Base-by-base conservation (phyloP, 106 monocot genomes). In the Alisma plantagoaquatica region DNA sequence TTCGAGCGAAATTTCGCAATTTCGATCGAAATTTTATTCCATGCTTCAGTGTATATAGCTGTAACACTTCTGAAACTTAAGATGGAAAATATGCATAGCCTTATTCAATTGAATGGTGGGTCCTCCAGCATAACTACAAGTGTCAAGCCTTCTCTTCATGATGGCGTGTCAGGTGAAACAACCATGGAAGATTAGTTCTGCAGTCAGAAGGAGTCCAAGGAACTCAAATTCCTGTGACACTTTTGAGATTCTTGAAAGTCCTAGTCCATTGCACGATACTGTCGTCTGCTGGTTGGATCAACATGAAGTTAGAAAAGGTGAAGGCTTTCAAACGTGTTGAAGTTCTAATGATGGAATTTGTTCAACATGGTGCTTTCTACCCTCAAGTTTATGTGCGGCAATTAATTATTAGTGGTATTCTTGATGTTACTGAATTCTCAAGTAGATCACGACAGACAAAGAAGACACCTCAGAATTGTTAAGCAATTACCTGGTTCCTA, bases 211-310 rank as follows among this genome's bases (percentile, higher is more conserved):
- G 18, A 57, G 31, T 51, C 4, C 33, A 3, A 81, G 73, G 28
- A 64, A 17, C 51, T 57, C 41, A 5, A 19, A 53, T 57, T 7
- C 9, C 6, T 7, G 35, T 38, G 14, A 38, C 6, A 38, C 9
- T 14, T 43, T 29, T 35, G 63, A 90, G 65, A 27, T 72, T 43
- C 72, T 89, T 54, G 67, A 79, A 58, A 90, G 85, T 61, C 85
- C 89, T 46, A 73, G 89, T 35, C 89, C 84, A 41, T 59, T 98
- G 60, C 96, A 98, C 72, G 96, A 98, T 56, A 81, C 90, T 49
- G 53, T 98, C 33, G 84, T 89, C 1, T 98, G 96, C 60, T 98
- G 96, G 96, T 45, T 98, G 33, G 96, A 90, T 74, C 96, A 85
- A 50, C 89, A 90, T 78, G 85, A 85, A 25, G 61, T 52, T 43